Base-by-base conservation (phyloP, 306 rosid species). In the Neltuma alba region DNA sequence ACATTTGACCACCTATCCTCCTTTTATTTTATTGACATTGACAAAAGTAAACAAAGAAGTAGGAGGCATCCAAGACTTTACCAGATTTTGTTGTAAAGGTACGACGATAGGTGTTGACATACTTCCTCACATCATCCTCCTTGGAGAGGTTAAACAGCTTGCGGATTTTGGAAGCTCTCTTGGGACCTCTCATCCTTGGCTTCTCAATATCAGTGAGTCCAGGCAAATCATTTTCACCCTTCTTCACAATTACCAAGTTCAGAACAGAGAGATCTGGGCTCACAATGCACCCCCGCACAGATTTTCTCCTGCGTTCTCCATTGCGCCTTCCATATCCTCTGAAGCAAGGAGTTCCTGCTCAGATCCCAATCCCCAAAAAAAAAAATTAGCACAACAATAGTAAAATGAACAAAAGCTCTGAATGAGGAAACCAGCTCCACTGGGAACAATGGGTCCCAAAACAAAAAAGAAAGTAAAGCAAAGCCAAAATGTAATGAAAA, bases 251-350 rank as follows among this genome's bases (percentile, higher is more conserved):
- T 9, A 74, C 83, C 79, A 80, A 65, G 75, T 80, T 80, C 75
- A 74, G 50, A 50, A 80, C 84, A 67, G 84, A 81, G 20, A 81
- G 84, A 34, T 81, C 80, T 34, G 80, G 84, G 80, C 84, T 81
- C 66, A 81, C 84, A 81, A 81, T 81, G 72, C 84, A 81, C 63
- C 80, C 84, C 44, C 80, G 84, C 2, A 81, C 84, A 75, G 84
- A 81, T 77, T 81, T 81, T 30, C 80, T 81, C 77, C 84, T 75
- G 0, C 84, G 80, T 61, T 81, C 84, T 31, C 80, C 84, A 18
- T 75, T 81, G 13, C 84, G 84, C 76, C 80, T 81, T 67, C 84
- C 84, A 67, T 81, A 81, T 16, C 84, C 84, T 41, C 84, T 80
- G 71, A 81, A 81, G 57, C 84, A 81, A 21, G 84, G 84, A 42